These are phyloP conservation scores for Chlamydomonas sphaeroides DNA, from an alignment of 139 green algal genomes.

Conservation along the genomic window DNA sequence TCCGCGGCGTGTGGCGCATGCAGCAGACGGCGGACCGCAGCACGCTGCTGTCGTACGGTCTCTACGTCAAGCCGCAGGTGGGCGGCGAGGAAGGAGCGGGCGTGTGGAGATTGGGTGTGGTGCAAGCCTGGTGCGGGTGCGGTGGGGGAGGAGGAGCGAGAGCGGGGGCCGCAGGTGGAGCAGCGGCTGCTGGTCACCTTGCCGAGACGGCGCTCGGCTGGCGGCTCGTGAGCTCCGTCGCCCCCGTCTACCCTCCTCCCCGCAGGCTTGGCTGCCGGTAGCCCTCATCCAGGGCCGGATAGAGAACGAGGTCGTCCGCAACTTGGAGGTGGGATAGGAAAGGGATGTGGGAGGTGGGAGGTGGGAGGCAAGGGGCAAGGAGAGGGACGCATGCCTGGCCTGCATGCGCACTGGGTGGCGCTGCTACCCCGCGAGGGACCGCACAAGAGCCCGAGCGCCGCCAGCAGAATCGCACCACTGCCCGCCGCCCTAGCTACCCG, in stretches of 20 bases:
- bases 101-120: no score
- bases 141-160: no score
- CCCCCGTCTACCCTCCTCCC: background rate
- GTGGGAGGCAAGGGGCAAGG: background rate
- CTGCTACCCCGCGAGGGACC: background rate
- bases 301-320: conserved; percentile 69
- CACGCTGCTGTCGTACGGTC: conserved; percentile 72
- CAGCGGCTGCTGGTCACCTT: no score
- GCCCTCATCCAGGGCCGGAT: conserved; percentile 76
- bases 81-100: background rate
- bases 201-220: no score
- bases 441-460: background rate
- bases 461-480: background rate
- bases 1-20: conserved; percentile 85
- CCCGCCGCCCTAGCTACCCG: background rate
- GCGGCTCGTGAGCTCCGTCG: background rate
- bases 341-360: conserved; percentile 23
- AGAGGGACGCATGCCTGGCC: background rate
- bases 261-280: conserved; percentile 78
- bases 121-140: no score
- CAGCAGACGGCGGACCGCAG: conserved; percentile 44
- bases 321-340: conserved; percentile 67
- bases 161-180: no score
- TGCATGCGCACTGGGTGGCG: no score
- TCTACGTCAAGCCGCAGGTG: conserved; percentile 76